Conservation (phyloP, 2,329 filamentous ascomycete species). For the Colletotrichum navitas region DNA sequence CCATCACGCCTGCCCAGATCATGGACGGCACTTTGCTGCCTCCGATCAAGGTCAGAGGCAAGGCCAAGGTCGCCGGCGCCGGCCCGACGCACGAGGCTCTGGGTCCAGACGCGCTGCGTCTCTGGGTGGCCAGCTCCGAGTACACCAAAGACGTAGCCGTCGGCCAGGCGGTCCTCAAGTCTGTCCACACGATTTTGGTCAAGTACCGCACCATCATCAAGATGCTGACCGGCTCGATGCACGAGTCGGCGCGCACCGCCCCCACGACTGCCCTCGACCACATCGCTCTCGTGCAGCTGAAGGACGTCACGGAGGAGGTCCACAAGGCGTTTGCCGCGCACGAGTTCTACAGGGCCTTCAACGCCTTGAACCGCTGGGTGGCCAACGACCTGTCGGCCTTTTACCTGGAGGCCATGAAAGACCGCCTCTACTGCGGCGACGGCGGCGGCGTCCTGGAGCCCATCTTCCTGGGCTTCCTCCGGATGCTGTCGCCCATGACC, state of each 20-base stretch:
- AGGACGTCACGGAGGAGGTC: slow-evolving; percentile 74
- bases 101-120: slow-evolving; percentile 86
- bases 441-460: slow-evolving; percentile 73
- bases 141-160: slow-evolving; percentile 91
- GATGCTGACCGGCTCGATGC: slow-evolving; percentile 85
- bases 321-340: slow-evolving; percentile 75
- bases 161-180: slow-evolving; percentile 80
- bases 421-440: slow-evolving; percentile 88
- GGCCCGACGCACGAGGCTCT: slow-evolving; percentile 72
- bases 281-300: slow-evolving; percentile 82
- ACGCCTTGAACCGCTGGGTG: slow-evolving; percentile 83
- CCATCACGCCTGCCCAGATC: slow-evolving; percentile 83
- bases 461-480: slow-evolving; percentile 79
- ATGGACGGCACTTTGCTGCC: slow-evolving; percentile 86
- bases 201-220: slow-evolving; percentile 93
- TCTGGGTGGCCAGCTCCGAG: slow-evolving; percentile 94
- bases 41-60: slow-evolving; percentile 72
- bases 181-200: slow-evolving; percentile 80
- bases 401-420: slow-evolving; percentile 93
- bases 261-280: slow-evolving; percentile 74
- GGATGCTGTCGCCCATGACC: slow-evolving; percentile 84
- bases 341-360: slow-evolving; percentile 86
- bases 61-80: slow-evolving; percentile 56
- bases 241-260: slow-evolving; percentile 62
- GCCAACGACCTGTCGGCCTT: slow-evolving; percentile 88